Evolutionary conservation across 257 asterid species (phyloP).

Genomic region (Plectranthus barbatus): DNA sequence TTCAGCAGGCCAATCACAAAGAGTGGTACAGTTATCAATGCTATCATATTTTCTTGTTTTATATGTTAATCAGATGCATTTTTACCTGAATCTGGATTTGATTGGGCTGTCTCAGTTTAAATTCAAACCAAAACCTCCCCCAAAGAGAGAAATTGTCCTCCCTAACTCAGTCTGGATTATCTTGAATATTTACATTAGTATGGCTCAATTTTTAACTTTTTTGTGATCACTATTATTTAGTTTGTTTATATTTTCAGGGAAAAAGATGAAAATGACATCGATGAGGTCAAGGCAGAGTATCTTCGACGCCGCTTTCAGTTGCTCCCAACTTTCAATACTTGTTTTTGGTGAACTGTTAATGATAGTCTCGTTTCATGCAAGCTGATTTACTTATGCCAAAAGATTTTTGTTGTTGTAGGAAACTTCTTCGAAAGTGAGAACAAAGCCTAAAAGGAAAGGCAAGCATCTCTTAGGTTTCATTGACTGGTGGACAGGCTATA

Average conservation of each 20-base stretch:
- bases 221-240: background rate
- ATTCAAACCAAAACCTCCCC: constrained; percentile 77
- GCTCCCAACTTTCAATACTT: background rate
- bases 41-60: background rate
- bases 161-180: constrained; percentile 24
- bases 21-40: constrained; percentile 20
- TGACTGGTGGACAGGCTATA: too few relatives aligned
- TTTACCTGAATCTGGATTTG: background rate
- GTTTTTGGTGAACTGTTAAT: background rate
- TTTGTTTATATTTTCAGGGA: constrained; percentile 40
- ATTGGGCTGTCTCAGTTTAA: constrained; percentile 36
- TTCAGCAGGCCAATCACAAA: constrained; percentile 12
- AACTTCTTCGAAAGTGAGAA: constrained; percentile 29
- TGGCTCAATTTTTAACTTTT: background rate
- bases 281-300: constrained; percentile 52
- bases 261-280: constrained; percentile 47
- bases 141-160: constrained; percentile 43
- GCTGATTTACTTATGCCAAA: background rate
- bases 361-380: background rate
- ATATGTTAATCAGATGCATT: background rate
- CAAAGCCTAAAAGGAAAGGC: constrained; percentile 69
- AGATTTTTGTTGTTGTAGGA: constrained; percentile 36
- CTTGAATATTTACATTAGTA: background rate
- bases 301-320: constrained; percentile 59
- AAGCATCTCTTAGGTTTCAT: background rate